phyloP scores from a whole-genome alignment of 2,329 filamentous ascomycete genomes.

The Penicillium frequentans region DNA sequence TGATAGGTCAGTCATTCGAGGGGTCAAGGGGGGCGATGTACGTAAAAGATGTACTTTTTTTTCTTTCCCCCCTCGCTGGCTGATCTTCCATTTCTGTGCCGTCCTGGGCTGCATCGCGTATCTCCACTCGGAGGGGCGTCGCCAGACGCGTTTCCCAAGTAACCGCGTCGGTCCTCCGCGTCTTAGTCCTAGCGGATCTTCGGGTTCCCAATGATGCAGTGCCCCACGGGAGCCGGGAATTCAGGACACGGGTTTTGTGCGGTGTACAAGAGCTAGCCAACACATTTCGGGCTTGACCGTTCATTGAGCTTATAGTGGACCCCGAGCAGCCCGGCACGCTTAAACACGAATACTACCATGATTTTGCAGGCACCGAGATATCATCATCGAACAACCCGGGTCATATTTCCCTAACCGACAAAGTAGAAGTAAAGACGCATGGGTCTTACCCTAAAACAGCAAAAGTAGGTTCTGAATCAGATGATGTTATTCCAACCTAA shows the following conservation, averaged over 20 bases:
- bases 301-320: neutral
- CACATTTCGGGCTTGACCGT: neutral
- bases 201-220: slow-evolving; percentile 18
- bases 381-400: neutral
- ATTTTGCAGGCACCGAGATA: neutral
- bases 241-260: slow-evolving; percentile 13
- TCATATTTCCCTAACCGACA: neutral
- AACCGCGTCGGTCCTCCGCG: slow-evolving; percentile 26
- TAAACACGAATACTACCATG: neutral
- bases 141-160: slow-evolving; percentile 29
- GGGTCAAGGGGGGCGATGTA: slow-evolving; percentile 1
- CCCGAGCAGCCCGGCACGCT: neutral
- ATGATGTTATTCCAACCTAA: slow-evolving; percentile 15
- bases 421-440: slow-evolving; percentile 1
- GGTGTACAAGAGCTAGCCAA: slow-evolving; percentile 11
- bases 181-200: slow-evolving; percentile 15
- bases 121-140: slow-evolving; percentile 8
- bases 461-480: slow-evolving; percentile 4
- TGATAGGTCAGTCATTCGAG: slow-evolving; percentile 1
- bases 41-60: neutral
- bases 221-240: slow-evolving; percentile 22
- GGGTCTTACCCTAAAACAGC: slow-evolving; percentile 1
- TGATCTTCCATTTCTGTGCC: slow-evolving; percentile 7
- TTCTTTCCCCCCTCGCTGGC: neutral
- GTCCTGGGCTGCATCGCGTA: slow-evolving; percentile 4